Conservation (phyloP, 345 rosid species). For the Acer negundo region DNA sequence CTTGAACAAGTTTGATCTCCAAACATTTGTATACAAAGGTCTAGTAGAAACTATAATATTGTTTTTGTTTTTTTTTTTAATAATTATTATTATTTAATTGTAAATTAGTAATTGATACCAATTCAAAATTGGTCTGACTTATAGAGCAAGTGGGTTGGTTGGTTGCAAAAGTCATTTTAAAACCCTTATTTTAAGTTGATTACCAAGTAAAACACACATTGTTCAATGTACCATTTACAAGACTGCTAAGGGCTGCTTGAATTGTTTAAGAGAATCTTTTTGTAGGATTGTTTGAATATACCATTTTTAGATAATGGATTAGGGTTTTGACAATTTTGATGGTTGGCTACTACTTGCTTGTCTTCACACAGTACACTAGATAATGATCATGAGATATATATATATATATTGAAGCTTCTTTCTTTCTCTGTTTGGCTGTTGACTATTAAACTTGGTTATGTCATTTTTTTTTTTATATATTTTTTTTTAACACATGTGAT, state of each 20-base stretch:
- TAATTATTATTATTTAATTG: too few relatives aligned
- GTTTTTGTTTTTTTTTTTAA: too few relatives aligned
- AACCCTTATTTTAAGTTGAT: not conserved
- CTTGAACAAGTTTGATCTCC: too few relatives aligned
- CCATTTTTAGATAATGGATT: too few relatives aligned
- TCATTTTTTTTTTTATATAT: not conserved
- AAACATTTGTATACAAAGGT: too few relatives aligned
- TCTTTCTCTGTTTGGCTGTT: not conserved
- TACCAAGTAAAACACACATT: not conserved
- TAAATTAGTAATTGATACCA: not conserved
- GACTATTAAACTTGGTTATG: not conserved
- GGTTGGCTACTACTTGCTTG: too few relatives aligned
- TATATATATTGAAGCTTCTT: too few relatives aligned
- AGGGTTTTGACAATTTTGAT: too few relatives aligned
- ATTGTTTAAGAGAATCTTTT: not conserved
- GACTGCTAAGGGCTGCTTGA: not conserved
- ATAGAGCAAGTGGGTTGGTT: not conserved
- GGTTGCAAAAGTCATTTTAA: not conserved
- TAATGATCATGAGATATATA: too few relatives aligned
- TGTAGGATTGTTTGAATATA: too few relatives aligned
- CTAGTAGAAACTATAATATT: not conserved
- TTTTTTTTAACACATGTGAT: not conserved
- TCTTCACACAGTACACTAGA: too few relatives aligned
- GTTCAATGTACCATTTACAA: not conserved
- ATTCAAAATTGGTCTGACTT: conserved; percentile 1